Percentiles rank a stretch among this genome's conserved stretches.
Conservation (phyloP, 441 rosid species). For the Isatis lusitanica region DNA sequence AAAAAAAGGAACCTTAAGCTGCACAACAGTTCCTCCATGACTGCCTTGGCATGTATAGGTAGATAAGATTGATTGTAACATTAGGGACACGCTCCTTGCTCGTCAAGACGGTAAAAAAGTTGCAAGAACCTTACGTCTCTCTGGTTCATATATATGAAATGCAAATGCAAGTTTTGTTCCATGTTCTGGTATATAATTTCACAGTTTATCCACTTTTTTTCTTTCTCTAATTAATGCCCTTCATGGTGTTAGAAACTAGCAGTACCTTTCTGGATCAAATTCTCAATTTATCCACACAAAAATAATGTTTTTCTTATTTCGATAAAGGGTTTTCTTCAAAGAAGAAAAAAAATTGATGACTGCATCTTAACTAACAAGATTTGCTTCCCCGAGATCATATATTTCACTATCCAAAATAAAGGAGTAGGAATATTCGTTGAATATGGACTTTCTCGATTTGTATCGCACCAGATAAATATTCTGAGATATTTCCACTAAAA, state of each 20-base stretch:
- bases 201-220: background rate
- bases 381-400: background rate
- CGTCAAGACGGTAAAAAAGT: background rate
- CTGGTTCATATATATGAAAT: background rate
- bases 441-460: slow-evolving; percentile 16
- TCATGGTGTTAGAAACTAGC: background rate
- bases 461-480: background rate
- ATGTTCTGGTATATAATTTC: background rate
- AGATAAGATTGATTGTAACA: background rate
- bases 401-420: slow-evolving; percentile 16
- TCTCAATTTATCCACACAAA: background rate
- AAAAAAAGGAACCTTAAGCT: background rate
- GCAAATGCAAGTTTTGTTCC: background rate
- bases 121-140: background rate
- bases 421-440: slow-evolving; percentile 28
- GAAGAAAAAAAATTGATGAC: too few species aligned
- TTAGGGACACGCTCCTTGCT: background rate
- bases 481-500: background rate
- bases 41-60: background rate
- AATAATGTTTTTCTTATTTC: background rate
- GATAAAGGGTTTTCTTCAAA: too few species aligned
- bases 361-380: too few species aligned
- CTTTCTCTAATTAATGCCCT: background rate
- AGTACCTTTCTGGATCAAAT: background rate
- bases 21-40: background rate